Evolutionary conservation across 257 asterid genomes (phyloP), one percentile per base, ranked within the genome.

Genomic region (Solanum neorickii): DNA sequence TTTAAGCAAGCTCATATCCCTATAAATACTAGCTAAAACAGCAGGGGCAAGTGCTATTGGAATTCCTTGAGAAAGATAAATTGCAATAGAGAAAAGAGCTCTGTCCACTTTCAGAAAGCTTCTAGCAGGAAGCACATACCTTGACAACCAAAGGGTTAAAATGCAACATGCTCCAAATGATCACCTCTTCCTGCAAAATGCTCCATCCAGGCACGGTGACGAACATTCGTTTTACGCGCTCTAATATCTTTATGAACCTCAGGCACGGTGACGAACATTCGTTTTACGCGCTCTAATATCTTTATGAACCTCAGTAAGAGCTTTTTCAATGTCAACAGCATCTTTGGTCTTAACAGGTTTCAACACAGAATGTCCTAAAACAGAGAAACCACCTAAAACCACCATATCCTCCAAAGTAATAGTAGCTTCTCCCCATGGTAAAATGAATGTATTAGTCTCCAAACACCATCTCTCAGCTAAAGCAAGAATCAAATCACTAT

Each of bases 321-420:
- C 76, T 6, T 29, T 7, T 23, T 52, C 62, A 10, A 8, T n/a
- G 9, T 16, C 13, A 16, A 25, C 52, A 82, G 62, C 13, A 25
- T 89, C 90, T 20, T 8, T 56, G 12, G 66, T 56, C 60, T 11
- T 29, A 12, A 69, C 74, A 37, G 74, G 84, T 47, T 46, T 37
- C 18, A 87, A 59, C 75, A 87, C 91, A 47, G 49, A 86, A 1
- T 86, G 66, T 2, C 94, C 94, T 33, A 89, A 65, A n/a, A 90
- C 94, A 25, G 91, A 75, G 29, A 52, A 92, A 69, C 93, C 93
- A 12, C 93, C 92, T 90, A 88, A 47, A 65, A 88, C 62, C 31
- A 72, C 35, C 87, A 88, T 69, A 82, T 88, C 90, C 33, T 88
- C 90, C 62, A 88, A 62, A 37, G 90, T 86, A 35, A 86, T 29